Percentiles rank a stretch among this genome's conserved stretches.
Conservation (phyloP, 1,139 yeast species). For the Pneumocystis jirovecii region DNA sequence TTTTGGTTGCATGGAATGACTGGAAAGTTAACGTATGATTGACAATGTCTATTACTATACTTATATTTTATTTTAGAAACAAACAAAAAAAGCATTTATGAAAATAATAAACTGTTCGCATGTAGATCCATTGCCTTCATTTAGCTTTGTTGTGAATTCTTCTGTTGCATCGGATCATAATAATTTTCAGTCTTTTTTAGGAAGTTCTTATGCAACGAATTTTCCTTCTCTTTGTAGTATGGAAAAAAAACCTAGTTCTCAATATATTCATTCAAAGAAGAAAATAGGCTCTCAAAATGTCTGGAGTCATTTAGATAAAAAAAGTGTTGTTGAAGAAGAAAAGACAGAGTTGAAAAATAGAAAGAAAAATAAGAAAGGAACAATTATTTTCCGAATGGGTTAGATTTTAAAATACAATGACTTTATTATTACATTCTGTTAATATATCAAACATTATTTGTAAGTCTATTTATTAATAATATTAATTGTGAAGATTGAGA, state of each 20-base stretch:
- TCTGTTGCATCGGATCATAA: not conserved
- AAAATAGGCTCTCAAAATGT: not conserved
- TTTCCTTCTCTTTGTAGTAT: not conserved
- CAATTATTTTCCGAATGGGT: not conserved
- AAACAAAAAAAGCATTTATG: not conserved
- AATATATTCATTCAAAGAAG: not conserved
- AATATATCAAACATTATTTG: not conserved
- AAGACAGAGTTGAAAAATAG: not conserved
- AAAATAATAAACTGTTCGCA: not conserved
- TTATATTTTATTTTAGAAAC: not conserved
- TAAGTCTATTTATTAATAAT: not conserved
- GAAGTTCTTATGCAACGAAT: not conserved
- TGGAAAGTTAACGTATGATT: slow-evolving; percentile 8
- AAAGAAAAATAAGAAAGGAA: not conserved
- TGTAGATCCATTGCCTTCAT: not conserved
- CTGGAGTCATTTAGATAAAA: not conserved
- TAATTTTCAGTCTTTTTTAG: not conserved
- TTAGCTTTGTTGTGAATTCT: not conserved
- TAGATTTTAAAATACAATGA: not conserved
- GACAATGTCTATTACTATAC: not conserved
- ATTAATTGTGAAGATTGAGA: not conserved
- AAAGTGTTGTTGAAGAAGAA: not conserved
- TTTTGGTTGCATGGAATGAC: slow-evolving; percentile 11
- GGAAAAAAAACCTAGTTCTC: not conserved
- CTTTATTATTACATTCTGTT: not conserved